Base-by-base conservation (phyloP, 78 protist genomes). In the Tieghemostelium lacteum region DNA sequence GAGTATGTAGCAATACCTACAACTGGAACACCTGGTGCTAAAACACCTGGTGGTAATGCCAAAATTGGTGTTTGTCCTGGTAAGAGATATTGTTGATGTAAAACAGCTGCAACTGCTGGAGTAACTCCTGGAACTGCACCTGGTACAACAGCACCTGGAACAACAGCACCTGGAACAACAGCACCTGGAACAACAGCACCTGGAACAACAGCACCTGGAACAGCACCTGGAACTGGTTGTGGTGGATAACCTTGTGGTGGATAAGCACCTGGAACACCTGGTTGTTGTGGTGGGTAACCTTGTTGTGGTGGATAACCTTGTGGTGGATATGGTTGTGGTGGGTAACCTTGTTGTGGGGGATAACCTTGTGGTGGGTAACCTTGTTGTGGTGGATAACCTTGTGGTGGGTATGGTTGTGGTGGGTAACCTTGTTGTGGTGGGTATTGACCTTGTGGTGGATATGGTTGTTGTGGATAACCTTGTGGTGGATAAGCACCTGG, bases 211-310 rank as follows among this genome's bases (percentile, higher is more conserved):
- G 14, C 62, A 54, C 16, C 42, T 26, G 62, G 39, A 39, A 19
- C 29, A 24, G 55, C 19, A 16, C 75, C 75, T 52, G 24, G 52
- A 12, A 5, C 40, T 24, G 57, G 70, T 17, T 8, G 36, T 1
- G 64, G 71, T 75, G 71, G 71, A n/a, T 73, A 73, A 20, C 74
- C 66, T 64, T 74, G 85, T 24, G 71, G 85, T 60, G 85, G 85
- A 8, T 74, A 74, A 22, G 69, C 88, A n/a, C n/a, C n/a, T n/a
- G n/a, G n/a, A n/a, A n/a, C n/a, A n/a, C n/a, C n/a, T n/a, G n/a
- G n/a, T 28, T 54, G 75, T 83, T 66, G 73, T 69, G 76, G 88
- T 45, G 88, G 88, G 24, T 77, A 77, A 6, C 75, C 75, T 20
- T 52, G 76, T 77, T 77, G 88, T 57, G 62, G 72, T 39, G 72